A percentile compares a stretch with the other conserved stretches of the same genome.
phyloP scores from a whole-genome alignment of 2,329 filamentous ascomycete species.

The Bisporella sp. region DNA sequence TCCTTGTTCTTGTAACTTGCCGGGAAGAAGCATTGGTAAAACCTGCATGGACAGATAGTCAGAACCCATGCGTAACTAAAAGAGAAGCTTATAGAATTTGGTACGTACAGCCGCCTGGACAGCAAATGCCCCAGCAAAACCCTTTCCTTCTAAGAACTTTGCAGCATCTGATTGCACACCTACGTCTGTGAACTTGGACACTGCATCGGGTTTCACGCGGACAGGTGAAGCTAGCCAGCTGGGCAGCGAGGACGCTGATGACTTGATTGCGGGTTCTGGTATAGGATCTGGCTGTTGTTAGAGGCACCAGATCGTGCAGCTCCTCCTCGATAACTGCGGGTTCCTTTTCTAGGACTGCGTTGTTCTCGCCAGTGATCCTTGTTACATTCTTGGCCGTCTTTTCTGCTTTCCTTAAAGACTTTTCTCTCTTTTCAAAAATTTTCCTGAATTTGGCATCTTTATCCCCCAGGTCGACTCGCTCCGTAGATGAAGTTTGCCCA shows the following conservation, averaged over 20 bases:
- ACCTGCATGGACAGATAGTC: slow-evolving; percentile 30
- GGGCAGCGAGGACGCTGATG: slow-evolving; percentile 73
- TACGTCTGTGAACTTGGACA: slow-evolving; percentile 55
- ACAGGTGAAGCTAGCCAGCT: slow-evolving; percentile 73
- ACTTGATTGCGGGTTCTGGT: slow-evolving; percentile 47
- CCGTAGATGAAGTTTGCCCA: background rate
- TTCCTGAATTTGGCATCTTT: slow-evolving; percentile 29
- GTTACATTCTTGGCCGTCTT: slow-evolving; percentile 30
- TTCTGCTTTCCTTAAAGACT: slow-evolving; percentile 43
- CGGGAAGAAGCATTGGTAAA: slow-evolving; percentile 70
- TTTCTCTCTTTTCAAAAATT: slow-evolving; percentile 48
- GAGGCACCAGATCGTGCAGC: slow-evolving; percentile 67
- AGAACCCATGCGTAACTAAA: too few species aligned
- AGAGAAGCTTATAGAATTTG: too few species aligned
- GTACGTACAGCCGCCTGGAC: slow-evolving; percentile 56
- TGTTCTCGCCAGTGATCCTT: slow-evolving; percentile 25
- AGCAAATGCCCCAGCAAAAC: slow-evolving; percentile 66
- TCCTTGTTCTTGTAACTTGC: slow-evolving; percentile 52
- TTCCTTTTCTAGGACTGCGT: slow-evolving; percentile 7
- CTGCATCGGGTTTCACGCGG: slow-evolving; percentile 55
- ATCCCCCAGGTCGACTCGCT: background rate
- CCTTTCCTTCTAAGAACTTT: slow-evolving; percentile 57
- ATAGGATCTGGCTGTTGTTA: slow-evolving; percentile 69
- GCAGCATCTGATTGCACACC: slow-evolving; percentile 55
- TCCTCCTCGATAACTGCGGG: slow-evolving; percentile 32